Percentiles rank a stretch among this genome's conserved stretches.
Conservation (phyloP, 495 filamentous ascomycete genomes). For the Glutinoglossum americanum region DNA sequence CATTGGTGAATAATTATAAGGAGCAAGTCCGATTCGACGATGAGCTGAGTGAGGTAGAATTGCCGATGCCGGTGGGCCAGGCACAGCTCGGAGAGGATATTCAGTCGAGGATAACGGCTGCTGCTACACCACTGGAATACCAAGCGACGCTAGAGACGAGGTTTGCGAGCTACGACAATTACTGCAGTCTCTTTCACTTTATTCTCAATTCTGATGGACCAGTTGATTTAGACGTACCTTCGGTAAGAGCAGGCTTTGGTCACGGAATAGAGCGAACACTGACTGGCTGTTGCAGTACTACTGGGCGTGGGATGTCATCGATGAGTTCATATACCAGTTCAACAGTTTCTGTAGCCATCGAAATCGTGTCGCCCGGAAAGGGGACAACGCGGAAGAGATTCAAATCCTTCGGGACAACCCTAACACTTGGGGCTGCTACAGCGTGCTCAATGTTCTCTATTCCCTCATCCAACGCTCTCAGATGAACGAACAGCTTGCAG, state of each 20-base stretch:
- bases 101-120: slow-evolving; percentile 69
- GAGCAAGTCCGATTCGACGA: slow-evolving; percentile 87
- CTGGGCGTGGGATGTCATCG: slow-evolving; percentile 99
- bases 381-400: slow-evolving; percentile 71
- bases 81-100: slow-evolving; percentile 42
- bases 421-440: slow-evolving; percentile 99
- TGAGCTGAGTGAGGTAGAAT: slow-evolving; percentile 19
- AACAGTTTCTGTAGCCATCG: slow-evolving; percentile 97
- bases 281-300: slow-evolving; percentile 44
- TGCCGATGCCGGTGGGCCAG: slow-evolving; percentile 6
- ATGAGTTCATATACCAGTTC: slow-evolving; percentile 99
- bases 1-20: slow-evolving; percentile 77
- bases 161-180: slow-evolving; percentile 95
- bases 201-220: slow-evolving; percentile 97
- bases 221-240: slow-evolving; percentile 87
- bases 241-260: slow-evolving; percentile 27
- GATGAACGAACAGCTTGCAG: slow-evolving; percentile 87
- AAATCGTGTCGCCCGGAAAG: slow-evolving; percentile 69
- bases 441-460: slow-evolving; percentile 96
- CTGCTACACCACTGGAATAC: slow-evolving; percentile 87
- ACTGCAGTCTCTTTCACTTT: slow-evolving; percentile 97
- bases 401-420: slow-evolving; percentile 82
- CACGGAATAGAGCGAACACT: not conserved
- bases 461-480: slow-evolving; percentile 95
- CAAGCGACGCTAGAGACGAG: slow-evolving; percentile 84